Percentiles rank a stretch among this genome's conserved stretches.
Conservation (phyloP, 2,329 filamentous ascomycete genomes). For the Penicillium oxalicum region DNA sequence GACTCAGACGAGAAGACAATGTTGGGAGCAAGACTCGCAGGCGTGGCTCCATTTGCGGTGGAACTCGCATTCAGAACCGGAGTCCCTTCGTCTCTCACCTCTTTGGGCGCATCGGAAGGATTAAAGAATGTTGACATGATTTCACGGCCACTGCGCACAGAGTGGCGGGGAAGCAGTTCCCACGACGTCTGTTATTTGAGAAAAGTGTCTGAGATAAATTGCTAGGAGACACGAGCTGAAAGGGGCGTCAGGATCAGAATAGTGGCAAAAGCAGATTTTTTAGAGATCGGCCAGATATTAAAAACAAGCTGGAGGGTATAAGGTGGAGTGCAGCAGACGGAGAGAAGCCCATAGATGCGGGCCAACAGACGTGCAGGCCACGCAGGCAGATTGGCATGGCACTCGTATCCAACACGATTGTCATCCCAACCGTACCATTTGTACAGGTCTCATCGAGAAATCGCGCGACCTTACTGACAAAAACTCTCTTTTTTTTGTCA, state of each 20-base stretch:
- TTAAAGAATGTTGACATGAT: slow-evolving; percentile 14
- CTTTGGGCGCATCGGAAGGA: slow-evolving; percentile 8
- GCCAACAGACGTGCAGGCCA: not conserved
- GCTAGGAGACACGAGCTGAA: not conserved
- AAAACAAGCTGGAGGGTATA: not conserved
- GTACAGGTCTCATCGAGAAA: slow-evolving; percentile 20
- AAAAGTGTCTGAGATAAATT: not conserved
- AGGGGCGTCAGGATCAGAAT: no score
- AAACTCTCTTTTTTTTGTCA: no score
- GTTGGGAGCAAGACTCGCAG: not conserved
- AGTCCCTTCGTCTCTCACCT: not conserved
- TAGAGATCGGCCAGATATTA: no score
- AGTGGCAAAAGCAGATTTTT: no score
- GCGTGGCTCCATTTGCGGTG: not conserved
- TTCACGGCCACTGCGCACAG: not conserved
- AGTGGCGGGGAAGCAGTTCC: not conserved
- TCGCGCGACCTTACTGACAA: slow-evolving; percentile 16
- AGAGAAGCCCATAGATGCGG: slow-evolving; percentile 3
- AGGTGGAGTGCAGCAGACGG: not conserved
- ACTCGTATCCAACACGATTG: slow-evolving; percentile 1
- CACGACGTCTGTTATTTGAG: not conserved
- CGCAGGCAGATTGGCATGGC: slow-evolving; percentile 7
- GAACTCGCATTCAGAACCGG: not conserved
- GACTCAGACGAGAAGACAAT: slow-evolving; percentile 1
- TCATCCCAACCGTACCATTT: slow-evolving; percentile 12